phyloP scores from a whole-genome alignment of 2,329 filamentous ascomycete species.

The Stachybotrys chlorohalonatus region DNA sequence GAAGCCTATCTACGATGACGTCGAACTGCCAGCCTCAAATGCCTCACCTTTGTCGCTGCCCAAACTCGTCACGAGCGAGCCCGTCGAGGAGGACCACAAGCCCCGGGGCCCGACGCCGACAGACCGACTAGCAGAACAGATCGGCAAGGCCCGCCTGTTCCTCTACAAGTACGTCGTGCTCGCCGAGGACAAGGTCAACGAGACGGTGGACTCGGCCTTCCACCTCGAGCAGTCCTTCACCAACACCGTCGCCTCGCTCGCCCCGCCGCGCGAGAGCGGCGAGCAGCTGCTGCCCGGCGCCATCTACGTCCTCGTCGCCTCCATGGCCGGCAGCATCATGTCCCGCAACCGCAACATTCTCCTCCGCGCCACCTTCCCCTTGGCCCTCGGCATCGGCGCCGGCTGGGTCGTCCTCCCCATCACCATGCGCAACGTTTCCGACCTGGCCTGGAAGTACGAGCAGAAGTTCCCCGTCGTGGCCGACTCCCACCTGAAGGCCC shows the following conservation, averaged over 20 bases:
- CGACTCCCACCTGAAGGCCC: constrained; percentile 67
- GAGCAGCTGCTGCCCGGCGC: constrained; percentile 84
- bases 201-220: constrained; percentile 70
- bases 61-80: constrained; percentile 10
- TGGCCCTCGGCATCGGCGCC: constrained; percentile 72
- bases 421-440: constrained; percentile 81
- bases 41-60: constrained; percentile 15
- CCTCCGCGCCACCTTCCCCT: constrained; percentile 65
- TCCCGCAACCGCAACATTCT: constrained; percentile 80
- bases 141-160: constrained; percentile 71
- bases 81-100: constrained; percentile 24
- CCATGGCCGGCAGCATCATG: constrained; percentile 91
- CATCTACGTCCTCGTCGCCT: constrained; percentile 86
- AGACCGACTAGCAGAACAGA: constrained; percentile 76
- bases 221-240: constrained; percentile 85
- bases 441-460: constrained; percentile 89
- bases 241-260: constrained; percentile 77
- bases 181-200: constrained; percentile 77
- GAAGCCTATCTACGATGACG: constrained; percentile 77
- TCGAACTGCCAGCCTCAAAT: constrained; percentile 35
- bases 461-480: constrained; percentile 75
- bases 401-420: constrained; percentile 80
- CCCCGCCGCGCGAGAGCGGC: constrained; percentile 73
- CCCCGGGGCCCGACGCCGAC: constrained; percentile 64
- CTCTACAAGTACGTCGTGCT: constrained; percentile 66